These are phyloP conservation scores for Amniculicola lignicola DNA, from an alignment of 495 filamentous ascomycete genomes.

Conservation along the genomic window DNA sequence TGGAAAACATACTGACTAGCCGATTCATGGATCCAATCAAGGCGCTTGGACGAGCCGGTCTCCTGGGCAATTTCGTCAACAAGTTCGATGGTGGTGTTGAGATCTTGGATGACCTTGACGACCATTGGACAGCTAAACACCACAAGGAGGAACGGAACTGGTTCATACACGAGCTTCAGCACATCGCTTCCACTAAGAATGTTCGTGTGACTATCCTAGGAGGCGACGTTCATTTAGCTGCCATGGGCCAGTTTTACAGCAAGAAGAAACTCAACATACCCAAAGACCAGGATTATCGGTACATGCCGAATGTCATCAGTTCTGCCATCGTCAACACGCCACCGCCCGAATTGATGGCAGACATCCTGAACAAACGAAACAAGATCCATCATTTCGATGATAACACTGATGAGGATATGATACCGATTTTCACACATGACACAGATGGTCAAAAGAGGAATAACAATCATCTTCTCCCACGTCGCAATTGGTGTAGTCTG, in stretches of 20 bases:
- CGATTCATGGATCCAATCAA: slow-evolving; percentile 81
- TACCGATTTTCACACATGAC: slow-evolving; percentile 83
- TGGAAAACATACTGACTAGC: slow-evolving; percentile 74
- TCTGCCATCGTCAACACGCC: slow-evolving; percentile 91
- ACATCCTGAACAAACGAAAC: slow-evolving; percentile 90
- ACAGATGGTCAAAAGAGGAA: slow-evolving; percentile 85
- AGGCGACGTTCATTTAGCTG: slow-evolving; percentile 91
- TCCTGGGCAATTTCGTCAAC: slow-evolving; percentile 80
- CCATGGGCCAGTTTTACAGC: slow-evolving; percentile 90
- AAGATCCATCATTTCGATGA: slow-evolving; percentile 83
- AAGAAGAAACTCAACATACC: slow-evolving; percentile 73
- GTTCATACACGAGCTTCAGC: slow-evolving; percentile 85
- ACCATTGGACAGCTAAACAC: slow-evolving; percentile 95
- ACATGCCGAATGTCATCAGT: slow-evolving; percentile 87
- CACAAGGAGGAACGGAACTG: slow-evolving; percentile 85
- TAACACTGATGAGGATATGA: slow-evolving; percentile 91
- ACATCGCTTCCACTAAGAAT: slow-evolving; percentile 84
- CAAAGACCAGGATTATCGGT: slow-evolving; percentile 85
- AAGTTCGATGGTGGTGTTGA: slow-evolving; percentile 90
- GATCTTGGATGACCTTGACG: slow-evolving; percentile 86
- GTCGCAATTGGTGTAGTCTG: slow-evolving; percentile 91
- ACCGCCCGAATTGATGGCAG: slow-evolving; percentile 82
- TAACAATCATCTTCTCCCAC: slow-evolving; percentile 85
- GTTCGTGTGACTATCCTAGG: slow-evolving; percentile 85
- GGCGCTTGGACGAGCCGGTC: slow-evolving; percentile 74